These are phyloP conservation scores for Aspergillus brunneoviolaceus DNA, from an alignment of 2,329 filamentous ascomycete genomes.

Conservation along the genomic window DNA sequence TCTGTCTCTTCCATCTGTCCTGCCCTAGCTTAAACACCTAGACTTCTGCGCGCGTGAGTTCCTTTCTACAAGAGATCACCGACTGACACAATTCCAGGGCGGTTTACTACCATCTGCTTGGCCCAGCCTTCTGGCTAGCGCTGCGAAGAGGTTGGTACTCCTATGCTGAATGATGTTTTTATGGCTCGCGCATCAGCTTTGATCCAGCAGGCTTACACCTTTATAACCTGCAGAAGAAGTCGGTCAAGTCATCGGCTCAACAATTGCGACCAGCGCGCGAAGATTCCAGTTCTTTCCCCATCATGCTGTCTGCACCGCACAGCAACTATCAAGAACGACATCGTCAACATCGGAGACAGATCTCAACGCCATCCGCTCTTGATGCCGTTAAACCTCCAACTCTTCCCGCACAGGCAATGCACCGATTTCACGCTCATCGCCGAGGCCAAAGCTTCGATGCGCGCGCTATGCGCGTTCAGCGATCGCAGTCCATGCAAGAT, in stretches of 20 bases:
- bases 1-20: conserved; percentile 9
- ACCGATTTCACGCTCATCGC: conserved; percentile 63
- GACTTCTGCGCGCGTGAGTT: conserved; percentile 14
- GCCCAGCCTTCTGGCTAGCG: conserved; percentile 69
- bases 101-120: conserved; percentile 30
- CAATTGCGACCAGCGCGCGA: conserved; percentile 20
- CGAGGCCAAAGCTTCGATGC: conserved; percentile 83
- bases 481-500: conserved; percentile 49
- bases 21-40: conserved; percentile 9
- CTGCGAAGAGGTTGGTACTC: conserved; percentile 68
- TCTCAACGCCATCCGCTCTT: conserved; percentile 77
- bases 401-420: conserved; percentile 58
- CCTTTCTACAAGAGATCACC: conserved; percentile 45
- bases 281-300: conserved; percentile 32
- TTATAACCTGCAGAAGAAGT: conserved; percentile 20
- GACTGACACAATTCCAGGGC: conserved; percentile 62
- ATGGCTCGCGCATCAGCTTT: conserved; percentile 8
- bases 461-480: conserved; percentile 57
- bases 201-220: conserved; percentile 18
- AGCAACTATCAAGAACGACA: conserved; percentile 72
- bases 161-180: conserved; percentile 1
- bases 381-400: conserved; percentile 70
- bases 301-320: conserved; percentile 77
- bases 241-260: conserved; percentile 44
- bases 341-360: conserved; percentile 79